Conservation (phyloP, 306 rosid genomes). For the Quercus suber region DNA sequence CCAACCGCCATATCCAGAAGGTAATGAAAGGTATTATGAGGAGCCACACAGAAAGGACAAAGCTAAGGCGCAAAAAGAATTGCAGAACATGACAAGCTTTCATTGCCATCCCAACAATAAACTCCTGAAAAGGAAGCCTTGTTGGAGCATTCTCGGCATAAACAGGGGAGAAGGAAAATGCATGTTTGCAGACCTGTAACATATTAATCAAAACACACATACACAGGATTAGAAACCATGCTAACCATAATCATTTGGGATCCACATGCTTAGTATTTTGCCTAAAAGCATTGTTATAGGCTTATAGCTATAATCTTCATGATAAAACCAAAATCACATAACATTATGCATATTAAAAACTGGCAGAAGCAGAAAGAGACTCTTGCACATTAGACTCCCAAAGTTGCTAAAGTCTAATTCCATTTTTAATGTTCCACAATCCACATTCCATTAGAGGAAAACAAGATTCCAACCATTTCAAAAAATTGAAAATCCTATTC, state of each 20-base stretch:
- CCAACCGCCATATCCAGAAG: slow-evolving; percentile 99
- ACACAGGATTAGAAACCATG: neutral
- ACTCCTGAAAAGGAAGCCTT: slow-evolving; percentile 97
- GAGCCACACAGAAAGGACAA: slow-evolving; percentile 97
- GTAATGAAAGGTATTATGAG: slow-evolving; percentile 95
- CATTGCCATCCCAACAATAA: slow-evolving; percentile 95
- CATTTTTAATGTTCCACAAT: neutral
- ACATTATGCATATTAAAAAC: neutral
- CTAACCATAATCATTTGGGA: neutral
- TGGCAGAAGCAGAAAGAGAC: neutral
- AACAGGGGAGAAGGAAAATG: slow-evolving; percentile 95
- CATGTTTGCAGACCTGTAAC: slow-evolving; percentile 94
- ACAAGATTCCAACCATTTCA: neutral
- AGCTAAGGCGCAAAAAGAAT: slow-evolving; percentile 88
- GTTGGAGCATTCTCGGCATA: slow-evolving; percentile 96
- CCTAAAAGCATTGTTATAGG: neutral
- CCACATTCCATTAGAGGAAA: neutral
- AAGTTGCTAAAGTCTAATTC: neutral
- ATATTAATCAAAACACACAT: neutral
- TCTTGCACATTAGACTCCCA: neutral
- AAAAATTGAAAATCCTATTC: neutral
- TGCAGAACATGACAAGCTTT: slow-evolving; percentile 96
- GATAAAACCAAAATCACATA: neutral
- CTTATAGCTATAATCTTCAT: neutral
- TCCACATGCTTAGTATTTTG: neutral